These are phyloP conservation scores for Coelastrella sp. DNA, from an alignment of 139 green algal genomes.

Conservation along the genomic window DNA sequence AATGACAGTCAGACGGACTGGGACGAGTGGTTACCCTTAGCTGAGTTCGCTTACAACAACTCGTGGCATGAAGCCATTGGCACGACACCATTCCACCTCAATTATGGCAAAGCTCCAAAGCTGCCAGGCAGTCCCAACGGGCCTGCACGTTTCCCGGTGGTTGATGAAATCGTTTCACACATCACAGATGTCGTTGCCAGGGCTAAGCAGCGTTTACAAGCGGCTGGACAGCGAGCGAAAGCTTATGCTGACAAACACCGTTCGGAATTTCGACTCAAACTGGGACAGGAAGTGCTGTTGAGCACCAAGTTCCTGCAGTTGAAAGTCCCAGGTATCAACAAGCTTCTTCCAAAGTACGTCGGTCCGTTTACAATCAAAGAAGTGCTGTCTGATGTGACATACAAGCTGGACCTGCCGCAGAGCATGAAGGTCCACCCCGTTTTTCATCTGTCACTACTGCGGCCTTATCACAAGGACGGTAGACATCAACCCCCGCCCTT, in stretches of 20 bases:
- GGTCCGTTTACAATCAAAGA: background rate
- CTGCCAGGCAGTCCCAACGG: background rate
- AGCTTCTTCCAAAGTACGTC: background rate
- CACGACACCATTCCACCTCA: background rate
- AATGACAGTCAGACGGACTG: slow-evolving; percentile 50
- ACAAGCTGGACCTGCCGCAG: background rate
- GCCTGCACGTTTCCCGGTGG: background rate
- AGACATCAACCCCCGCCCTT: background rate
- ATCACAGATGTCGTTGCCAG: background rate
- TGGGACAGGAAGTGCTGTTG: background rate
- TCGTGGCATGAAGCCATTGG: background rate
- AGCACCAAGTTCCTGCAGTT: background rate
- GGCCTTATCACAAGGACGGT: background rate
- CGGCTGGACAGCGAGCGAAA: background rate
- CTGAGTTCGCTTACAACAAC: slow-evolving; percentile 63
- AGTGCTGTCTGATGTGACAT: background rate
- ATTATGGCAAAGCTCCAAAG: background rate
- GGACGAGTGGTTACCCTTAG: slow-evolving; percentile 44
- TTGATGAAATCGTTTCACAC: background rate
- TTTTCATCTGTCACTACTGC: background rate
- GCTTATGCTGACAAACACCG: background rate
- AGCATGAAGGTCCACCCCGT: background rate
- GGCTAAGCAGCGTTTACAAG: background rate
- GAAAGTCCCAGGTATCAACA: background rate
- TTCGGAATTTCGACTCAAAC: background rate